Base-by-base conservation (phyloP, 1,284 basidiomycete genomes). In the Ganoderma meredithae region DNA sequence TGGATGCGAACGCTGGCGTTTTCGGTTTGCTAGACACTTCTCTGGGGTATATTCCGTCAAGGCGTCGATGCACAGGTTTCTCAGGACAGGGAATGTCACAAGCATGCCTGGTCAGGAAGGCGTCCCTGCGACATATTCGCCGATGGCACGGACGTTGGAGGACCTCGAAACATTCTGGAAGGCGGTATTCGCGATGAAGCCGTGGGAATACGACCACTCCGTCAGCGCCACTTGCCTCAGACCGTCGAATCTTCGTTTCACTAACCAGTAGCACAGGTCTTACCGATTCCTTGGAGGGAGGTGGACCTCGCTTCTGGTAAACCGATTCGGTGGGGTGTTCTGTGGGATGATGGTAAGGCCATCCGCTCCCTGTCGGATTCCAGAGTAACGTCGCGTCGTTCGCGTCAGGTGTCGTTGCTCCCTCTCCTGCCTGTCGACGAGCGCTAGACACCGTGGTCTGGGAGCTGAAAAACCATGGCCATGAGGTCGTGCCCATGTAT, bases 151-250 rank as follows among this genome's bases (percentile, higher is more conserved):
- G 36, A 79, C 76, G 7, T 70, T 79, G 22, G 77, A 74, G 43
- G 78, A 79, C 64, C 67, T 79, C 10, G 78, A 79, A 66, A 76
- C 73, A 27, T 75, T 79, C 72, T 79, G 77, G 76, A 67, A 72
- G 19, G 77, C 87, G 1, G 77, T 93, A 27, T 79, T 91, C 64
- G 79, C 81, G 53, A 88, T 86, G 86, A 80, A 81, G 68, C 89
- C 84, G 31, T 91, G 87, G 89, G 81, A 81, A 36, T 89, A 90
- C 72, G 88, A 89, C 77, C 83, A 84, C 70, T 83, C 84, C n/a
- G 88, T 89, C 71, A n/a, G 25, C n/a, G 12, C 41, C 52, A 9
- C 36, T 31, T 33, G 19, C 41, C 12, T 47, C 12, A 22, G 27
- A 3, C 33, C 40, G 6, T 60, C 17, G 41, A 59, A 27, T 52